These are phyloP conservation scores for Pleurozium schreberi DNA, from an alignment of 225 moss, liverwort and hornwort species.

Conservation along the genomic window DNA sequence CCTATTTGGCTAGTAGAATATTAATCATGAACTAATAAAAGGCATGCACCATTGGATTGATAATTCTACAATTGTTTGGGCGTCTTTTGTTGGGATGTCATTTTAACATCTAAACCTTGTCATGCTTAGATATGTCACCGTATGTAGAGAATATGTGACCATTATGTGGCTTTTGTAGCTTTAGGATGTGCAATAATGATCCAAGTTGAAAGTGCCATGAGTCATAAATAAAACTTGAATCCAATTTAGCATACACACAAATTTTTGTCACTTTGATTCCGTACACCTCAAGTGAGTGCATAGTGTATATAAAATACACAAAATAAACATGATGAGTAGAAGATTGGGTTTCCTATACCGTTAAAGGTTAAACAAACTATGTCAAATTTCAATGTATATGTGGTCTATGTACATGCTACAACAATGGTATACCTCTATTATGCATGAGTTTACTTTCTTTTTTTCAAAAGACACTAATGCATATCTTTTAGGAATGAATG, in stretches of 20 bases:
- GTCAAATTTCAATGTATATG: too few species aligned
- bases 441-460: too few species aligned
- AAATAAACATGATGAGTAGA: not conserved
- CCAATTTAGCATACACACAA: not conserved
- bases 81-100: not conserved
- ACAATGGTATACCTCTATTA: not conserved
- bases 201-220: not conserved
- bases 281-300: not conserved
- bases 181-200: not conserved
- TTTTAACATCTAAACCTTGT: not conserved
- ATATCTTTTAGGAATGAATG: not conserved
- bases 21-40: not conserved
- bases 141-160: accelerated
- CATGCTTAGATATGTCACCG: accelerated
- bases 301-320: not conserved
- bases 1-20: not conserved
- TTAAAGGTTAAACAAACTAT: not conserved
- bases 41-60: not conserved
- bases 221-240: not conserved
- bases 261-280: too few species aligned
- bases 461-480: not conserved
- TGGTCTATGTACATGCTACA: not conserved
- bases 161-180: not conserved
- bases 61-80: not conserved
- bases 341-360: not conserved